Evolutionary conservation across 2,329 filamentous ascomycete genomes (phyloP).

Genomic region (Myriosclerotinia duriaeana): DNA sequence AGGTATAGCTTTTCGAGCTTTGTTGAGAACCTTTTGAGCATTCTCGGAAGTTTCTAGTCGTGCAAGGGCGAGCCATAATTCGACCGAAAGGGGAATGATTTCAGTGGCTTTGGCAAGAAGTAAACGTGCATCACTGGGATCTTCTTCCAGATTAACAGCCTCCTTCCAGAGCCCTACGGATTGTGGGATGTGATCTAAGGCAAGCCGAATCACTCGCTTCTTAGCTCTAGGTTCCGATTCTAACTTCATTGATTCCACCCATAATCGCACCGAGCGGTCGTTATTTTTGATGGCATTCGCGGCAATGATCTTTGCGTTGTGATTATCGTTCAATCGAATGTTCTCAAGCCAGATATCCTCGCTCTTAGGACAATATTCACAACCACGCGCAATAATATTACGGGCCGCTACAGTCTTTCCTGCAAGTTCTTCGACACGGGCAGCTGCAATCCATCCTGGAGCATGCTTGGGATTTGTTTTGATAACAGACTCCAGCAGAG

Average conservation of each 20-base stretch:
- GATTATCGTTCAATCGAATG: constrained; percentile 85
- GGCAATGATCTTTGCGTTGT: constrained; percentile 94
- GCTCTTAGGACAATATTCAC: constrained; percentile 86
- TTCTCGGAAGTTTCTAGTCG: constrained; percentile 86
- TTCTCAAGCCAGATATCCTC: constrained; percentile 97
- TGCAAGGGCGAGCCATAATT: constrained; percentile 91
- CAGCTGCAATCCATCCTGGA: constrained; percentile 93
- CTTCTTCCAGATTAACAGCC: constrained; percentile 91
- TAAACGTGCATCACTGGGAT: constrained; percentile 81
- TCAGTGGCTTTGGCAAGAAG: constrained; percentile 93
- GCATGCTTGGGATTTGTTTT: constrained; percentile 95
- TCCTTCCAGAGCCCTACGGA: constrained; percentile 98
- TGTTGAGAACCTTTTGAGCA: constrained; percentile 92
- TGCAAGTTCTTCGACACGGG: constrained; percentile 86
- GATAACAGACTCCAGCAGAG: constrained; percentile 92
- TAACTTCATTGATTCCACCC: constrained; percentile 93
- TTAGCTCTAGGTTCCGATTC: constrained; percentile 81
- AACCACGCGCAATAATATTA: constrained; percentile 83
- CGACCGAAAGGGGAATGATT: constrained; percentile 88
- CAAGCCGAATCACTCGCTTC: constrained; percentile 89
- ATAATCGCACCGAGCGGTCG: constrained; percentile 80
- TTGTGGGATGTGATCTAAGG: constrained; percentile 87
- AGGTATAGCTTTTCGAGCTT: constrained; percentile 87
- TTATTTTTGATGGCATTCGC: constrained; percentile 92
- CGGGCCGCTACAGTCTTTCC: constrained; percentile 88